These are phyloP conservation scores for Prunus mume DNA, from an alignment of 306 rosid species.

Conservation along the genomic window DNA sequence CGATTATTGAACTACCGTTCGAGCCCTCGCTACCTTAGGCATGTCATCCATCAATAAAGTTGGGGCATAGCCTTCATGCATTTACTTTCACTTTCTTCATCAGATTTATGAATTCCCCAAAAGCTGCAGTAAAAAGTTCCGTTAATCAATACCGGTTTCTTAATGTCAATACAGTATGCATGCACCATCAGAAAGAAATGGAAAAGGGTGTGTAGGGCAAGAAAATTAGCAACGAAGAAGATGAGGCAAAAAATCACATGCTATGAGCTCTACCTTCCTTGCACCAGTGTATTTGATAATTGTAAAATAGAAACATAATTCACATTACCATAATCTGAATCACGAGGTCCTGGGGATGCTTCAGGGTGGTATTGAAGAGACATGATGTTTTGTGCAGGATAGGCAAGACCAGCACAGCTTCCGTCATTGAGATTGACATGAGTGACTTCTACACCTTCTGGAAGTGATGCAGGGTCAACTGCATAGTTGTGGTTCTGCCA, in stretches of 20 bases:
- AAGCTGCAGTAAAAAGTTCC: slow-evolving; percentile 49
- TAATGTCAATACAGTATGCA: background rate
- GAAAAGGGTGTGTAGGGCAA: background rate
- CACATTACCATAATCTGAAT: slow-evolving; percentile 76
- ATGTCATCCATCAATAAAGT: background rate
- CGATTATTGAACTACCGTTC: background rate
- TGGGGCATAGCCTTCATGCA: background rate
- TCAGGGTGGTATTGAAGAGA: slow-evolving; percentile 98
- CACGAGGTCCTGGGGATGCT: slow-evolving; percentile 99
- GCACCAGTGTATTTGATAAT: background rate
- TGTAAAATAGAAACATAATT: background rate
- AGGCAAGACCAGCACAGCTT: slow-evolving; percentile 91
- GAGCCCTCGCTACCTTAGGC: background rate
- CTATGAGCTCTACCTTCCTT: background rate
- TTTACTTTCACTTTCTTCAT: slow-evolving; percentile 51
- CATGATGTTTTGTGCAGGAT: slow-evolving; percentile 66
- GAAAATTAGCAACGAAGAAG: background rate
- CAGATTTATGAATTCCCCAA: slow-evolving; percentile 63
- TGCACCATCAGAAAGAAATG: background rate
- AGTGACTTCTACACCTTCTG: slow-evolving; percentile 80
- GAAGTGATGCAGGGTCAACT: slow-evolving; percentile 77
- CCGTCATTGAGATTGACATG: slow-evolving; percentile 86
- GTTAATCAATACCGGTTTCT: background rate
- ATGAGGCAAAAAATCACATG: background rate
- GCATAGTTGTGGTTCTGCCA: slow-evolving; percentile 95